A percentile compares a stretch with the other conserved stretches of the same genome.
These are phyloP conservation scores for sorghum (Sorghum bicolor) DNA, from an alignment of 176 grass and related monocot species.

Conservation along the genomic window DNA sequence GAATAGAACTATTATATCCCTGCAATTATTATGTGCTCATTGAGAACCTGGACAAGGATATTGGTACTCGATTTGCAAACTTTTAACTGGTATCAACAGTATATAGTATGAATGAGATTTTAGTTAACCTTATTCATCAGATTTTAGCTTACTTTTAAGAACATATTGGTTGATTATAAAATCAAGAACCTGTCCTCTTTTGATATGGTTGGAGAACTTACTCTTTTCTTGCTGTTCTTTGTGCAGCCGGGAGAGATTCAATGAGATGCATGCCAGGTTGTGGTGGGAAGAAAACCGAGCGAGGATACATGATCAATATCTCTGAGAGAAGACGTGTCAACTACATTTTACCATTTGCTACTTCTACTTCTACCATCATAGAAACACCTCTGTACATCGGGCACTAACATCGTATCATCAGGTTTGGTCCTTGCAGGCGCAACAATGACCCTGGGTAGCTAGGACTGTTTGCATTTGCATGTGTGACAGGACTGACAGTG, in stretches of 20 bases:
- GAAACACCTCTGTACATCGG: slow-evolving; percentile 49
- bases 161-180: not conserved
- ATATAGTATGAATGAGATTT: not conserved
- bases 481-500: not conserved
- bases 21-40: not conserved
- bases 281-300: slow-evolving; percentile 86
- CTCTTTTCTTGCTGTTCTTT: not conserved
- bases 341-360: slow-evolving; percentile 8
- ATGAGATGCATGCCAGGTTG: slow-evolving; percentile 72
- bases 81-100: not conserved
- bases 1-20: not conserved
- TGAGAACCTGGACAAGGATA: not conserved
- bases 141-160: not conserved
- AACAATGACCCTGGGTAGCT: not conserved
- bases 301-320: slow-evolving; percentile 84
- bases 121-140: not conserved
- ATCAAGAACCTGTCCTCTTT: not conserved
- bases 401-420: slow-evolving; percentile 32
- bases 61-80: not conserved
- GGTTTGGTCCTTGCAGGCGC: slow-evolving; percentile 7
- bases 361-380: not conserved
- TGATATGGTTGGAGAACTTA: not conserved
- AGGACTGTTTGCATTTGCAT: not conserved
- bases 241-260: slow-evolving; percentile 82
- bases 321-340: slow-evolving; percentile 33